Conservation (phyloP, 768 basidiomycete genomes). For the Termitomyces bulborhizus region DNA sequence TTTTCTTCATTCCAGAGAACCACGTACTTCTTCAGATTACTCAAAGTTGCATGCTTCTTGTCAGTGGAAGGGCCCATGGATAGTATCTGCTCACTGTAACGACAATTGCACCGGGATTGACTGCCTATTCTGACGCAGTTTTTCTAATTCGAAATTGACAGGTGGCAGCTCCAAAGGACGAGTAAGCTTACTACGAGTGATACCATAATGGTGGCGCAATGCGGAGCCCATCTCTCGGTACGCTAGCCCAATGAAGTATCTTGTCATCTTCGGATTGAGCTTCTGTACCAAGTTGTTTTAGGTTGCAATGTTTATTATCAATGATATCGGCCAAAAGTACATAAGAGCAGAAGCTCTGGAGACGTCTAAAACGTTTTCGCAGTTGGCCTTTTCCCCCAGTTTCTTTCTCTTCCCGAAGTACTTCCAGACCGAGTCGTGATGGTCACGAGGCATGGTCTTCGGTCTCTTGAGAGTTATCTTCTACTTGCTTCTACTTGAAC, state of each 20-base stretch:
- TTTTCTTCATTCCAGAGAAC: background rate
- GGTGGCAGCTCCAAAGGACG: too few relatives aligned
- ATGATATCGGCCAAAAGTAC: background rate
- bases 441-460: background rate
- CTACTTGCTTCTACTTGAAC: too few relatives aligned
- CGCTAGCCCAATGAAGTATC: too few relatives aligned
- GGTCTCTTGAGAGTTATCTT: background rate
- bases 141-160: too few relatives aligned
- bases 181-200: too few relatives aligned
- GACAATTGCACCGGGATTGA: background rate
- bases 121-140: background rate
- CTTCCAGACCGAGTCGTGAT: background rate
- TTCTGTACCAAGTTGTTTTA: background rate
- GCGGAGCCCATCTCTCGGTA: background rate
- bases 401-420: background rate
- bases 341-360: background rate
- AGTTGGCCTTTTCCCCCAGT: background rate
- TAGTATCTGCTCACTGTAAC: background rate
- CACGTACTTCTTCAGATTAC: background rate
- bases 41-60: background rate
- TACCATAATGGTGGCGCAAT: background rate
- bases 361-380: background rate
- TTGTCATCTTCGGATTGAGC: background rate
- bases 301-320: background rate
- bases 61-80: background rate